These are phyloP conservation scores for Ophiocordyceps camponoti-saundersi DNA, from an alignment of 2,329 filamentous ascomycete species.

Conservation along the genomic window DNA sequence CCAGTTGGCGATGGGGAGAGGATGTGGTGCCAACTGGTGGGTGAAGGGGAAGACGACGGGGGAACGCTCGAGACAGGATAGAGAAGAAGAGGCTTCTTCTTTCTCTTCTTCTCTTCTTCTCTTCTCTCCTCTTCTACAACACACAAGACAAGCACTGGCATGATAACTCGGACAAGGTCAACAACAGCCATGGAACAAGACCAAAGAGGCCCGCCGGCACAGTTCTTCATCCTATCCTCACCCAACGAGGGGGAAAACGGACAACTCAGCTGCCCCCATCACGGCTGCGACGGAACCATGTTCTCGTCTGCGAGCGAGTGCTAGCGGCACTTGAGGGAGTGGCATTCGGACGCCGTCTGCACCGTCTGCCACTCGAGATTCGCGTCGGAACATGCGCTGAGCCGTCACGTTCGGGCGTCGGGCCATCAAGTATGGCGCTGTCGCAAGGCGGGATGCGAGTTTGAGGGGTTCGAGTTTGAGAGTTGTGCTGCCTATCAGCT, in stretches of 20 bases:
- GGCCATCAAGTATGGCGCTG: constrained; percentile 1
- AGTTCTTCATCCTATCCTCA: background rate
- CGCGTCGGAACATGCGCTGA: background rate
- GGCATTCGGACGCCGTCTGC: background rate
- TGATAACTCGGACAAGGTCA: background rate
- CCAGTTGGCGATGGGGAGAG: too few relatives aligned
- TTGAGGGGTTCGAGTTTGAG: background rate
- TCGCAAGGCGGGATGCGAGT: background rate
- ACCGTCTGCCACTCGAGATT: background rate
- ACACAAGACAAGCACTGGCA: background rate
- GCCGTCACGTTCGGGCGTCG: background rate
- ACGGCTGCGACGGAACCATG: background rate
- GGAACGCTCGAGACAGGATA: too few relatives aligned
- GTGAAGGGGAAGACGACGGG: too few relatives aligned
- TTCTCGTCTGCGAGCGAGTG: background rate
- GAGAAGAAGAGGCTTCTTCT: too few relatives aligned
- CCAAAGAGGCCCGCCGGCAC: background rate
- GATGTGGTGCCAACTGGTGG: too few relatives aligned
- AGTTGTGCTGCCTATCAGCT: background rate
- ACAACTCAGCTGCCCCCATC: background rate
- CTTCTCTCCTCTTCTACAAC: background rate
- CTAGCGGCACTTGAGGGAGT: background rate
- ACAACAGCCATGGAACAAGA: background rate
- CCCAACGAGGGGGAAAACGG: constrained; percentile 1
- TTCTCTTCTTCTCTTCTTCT: too few relatives aligned